A percentile compares a stretch with the other conserved stretches of the same genome.
Evolutionary conservation across 2,329 filamentous ascomycete species (phyloP).

Genomic region (Nemania sp.): DNA sequence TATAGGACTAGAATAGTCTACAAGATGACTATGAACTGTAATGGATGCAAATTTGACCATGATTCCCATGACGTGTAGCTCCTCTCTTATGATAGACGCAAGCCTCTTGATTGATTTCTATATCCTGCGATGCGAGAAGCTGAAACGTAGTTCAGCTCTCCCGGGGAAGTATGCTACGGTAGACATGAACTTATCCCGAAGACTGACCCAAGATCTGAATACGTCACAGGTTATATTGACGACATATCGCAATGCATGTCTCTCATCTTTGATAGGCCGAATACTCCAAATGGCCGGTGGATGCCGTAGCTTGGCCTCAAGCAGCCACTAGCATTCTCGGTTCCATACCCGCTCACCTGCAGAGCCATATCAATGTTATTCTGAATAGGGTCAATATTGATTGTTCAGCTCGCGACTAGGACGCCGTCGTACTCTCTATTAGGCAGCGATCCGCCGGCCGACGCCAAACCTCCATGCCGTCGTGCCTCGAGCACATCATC

Average conservation of each 20-base stretch:
- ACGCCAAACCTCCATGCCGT: neutral
- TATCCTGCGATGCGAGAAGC: neutral
- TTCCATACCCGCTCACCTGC: slow-evolving; percentile 2
- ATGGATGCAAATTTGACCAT: slow-evolving; percentile 31
- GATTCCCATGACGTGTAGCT: neutral
- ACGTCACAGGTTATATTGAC: neutral
- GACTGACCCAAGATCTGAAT: neutral
- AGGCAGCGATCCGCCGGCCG: slow-evolving; percentile 7
- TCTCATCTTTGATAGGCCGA: slow-evolving; percentile 6
- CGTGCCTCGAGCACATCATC: neutral
- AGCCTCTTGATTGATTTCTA: no score
- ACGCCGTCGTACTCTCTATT: neutral
- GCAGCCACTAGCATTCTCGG: slow-evolving; percentile 1
- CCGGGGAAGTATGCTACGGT: neutral
- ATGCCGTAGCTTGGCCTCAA: neutral
- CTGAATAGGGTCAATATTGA: slow-evolving; percentile 21
- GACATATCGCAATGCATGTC: slow-evolving; percentile 8
- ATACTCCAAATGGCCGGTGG: neutral
- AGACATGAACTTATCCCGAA: slow-evolving; percentile 5
- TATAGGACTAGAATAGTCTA: slow-evolving; percentile 36
- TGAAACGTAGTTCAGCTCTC: slow-evolving; percentile 11
- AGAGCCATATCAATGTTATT: neutral
- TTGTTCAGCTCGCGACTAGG: slow-evolving; percentile 18
- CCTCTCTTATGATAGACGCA: neutral
- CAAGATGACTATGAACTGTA: slow-evolving; percentile 27